Base-by-base conservation (phyloP, 1,284 basidiomycete species). In the Inonotus hispidus region DNA sequence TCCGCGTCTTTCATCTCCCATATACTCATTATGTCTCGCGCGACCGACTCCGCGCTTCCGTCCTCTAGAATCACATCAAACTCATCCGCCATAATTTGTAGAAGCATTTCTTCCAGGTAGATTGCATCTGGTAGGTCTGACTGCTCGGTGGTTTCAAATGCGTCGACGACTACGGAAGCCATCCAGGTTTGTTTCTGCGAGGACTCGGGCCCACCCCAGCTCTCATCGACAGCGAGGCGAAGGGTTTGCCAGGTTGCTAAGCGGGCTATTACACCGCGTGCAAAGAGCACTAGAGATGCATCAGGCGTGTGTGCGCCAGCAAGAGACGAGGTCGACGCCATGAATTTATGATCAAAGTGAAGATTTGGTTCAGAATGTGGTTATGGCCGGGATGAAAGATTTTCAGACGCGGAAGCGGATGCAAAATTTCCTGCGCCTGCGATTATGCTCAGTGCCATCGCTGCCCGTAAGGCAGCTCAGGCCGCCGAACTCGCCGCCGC, bases 31-130 rank as follows among this genome's bases (percentile, higher is more conserved):
- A 93, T 76, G 66, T 93, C 90, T 63, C 72, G 74, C 5, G 91
- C 87, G 45, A 96, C 84, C 6, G 71, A 74, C 62, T 85, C 83
- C 1, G 86, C 83, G 58, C 88, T 91, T 21, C 82, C 91, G 69
- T 96, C 93, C 68, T 95, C 92, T 45, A 96, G 75, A 5, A 81
- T 75, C 16, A 84, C 81, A 35, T 93, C 91, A 68, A 93, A 96
- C 69, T 95, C 93, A 68, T 95, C 92, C 16, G 79, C 78, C 80
- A 95, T 85, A 52, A 91, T 82, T 69, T 92, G 90, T 3, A 89
- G 76, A 14, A 96, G 77, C 66, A 89, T 77, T 58, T 90, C 84
- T 67, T 90, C 90, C 61, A 96, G 74, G 67, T 93, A 91, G 67
- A 84, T 77, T 21, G 79, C 79, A 68, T 94, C 93, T 0, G 90